These are phyloP conservation scores for Phytophthora idaei DNA, from an alignment of 352 stramenopile species.

Conservation along the genomic window DNA sequence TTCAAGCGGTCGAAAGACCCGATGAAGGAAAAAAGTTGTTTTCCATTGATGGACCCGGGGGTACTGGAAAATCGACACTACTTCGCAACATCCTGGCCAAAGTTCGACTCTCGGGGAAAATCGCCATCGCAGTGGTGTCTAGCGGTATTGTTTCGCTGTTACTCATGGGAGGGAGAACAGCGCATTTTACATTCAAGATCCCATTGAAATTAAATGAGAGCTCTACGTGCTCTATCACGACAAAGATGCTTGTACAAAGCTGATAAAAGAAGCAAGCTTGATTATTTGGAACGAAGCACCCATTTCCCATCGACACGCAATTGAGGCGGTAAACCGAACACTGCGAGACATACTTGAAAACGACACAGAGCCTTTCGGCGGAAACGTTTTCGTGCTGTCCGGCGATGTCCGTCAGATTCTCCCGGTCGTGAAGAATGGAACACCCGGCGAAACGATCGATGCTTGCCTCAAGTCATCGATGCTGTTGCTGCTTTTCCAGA, in stretches of 20 bases:
- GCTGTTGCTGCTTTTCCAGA: neutral
- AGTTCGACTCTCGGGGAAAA: neutral
- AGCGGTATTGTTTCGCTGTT: neutral
- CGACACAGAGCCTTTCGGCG: neutral
- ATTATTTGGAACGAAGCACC: neutral
- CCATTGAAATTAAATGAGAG: neutral
- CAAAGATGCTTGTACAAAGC: neutral
- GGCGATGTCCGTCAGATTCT: neutral
- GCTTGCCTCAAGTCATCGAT: neutral
- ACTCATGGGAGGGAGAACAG: neutral
- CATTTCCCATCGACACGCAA: neutral
- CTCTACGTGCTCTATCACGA: neutral
- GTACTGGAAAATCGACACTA: neutral
- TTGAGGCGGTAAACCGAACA: neutral
- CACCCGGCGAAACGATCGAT: neutral
- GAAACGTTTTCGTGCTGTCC: neutral
- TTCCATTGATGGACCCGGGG: neutral
- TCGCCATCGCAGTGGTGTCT: neutral
- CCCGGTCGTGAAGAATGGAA: neutral
- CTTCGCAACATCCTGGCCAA: neutral
- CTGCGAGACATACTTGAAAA: neutral
- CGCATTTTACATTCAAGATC: neutral
- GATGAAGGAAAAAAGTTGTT: neutral
- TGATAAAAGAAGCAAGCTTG: neutral
- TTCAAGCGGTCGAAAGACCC: neutral